Percentiles rank a stretch among this genome's conserved stretches.
Conservation (phyloP, 23 red algal species). For the Gracilaria caudata region DNA sequence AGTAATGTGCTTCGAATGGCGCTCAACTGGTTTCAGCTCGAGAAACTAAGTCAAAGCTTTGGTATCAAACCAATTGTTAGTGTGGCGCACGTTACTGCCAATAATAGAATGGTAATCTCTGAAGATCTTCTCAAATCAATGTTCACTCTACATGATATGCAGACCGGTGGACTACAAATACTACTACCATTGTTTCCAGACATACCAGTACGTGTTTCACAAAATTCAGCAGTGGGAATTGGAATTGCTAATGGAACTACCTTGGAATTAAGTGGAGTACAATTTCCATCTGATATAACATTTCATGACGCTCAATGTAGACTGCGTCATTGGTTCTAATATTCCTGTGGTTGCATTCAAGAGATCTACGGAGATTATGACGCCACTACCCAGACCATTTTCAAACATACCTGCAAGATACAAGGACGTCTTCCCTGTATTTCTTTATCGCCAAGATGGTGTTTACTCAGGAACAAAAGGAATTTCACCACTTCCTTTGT, state of each 20-base stretch:
- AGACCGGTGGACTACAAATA: not conserved
- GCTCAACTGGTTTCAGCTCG: not conserved
- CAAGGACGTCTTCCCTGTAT: not conserved
- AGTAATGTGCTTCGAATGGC: not conserved
- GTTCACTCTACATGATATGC: not conserved
- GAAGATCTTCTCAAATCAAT: not conserved
- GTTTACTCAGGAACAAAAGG: not conserved
- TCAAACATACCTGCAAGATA: not conserved
- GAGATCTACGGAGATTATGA: not conserved
- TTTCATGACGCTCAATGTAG: not conserved
- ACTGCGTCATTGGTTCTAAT: not conserved
- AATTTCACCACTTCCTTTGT: not conserved
- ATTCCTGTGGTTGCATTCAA: not conserved
- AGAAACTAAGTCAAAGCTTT: not conserved
- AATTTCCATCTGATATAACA: not conserved
- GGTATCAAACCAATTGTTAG: not conserved
- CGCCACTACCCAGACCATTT: not conserved
- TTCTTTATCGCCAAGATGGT: not conserved
- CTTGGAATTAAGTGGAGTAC: not conserved
- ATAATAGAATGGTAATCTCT: not conserved
- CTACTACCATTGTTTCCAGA: too few species aligned
- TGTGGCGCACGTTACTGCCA: not conserved
- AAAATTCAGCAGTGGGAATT: too few species aligned
- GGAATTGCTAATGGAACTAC: too few species aligned
- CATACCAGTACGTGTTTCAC: too few species aligned